Conservation (phyloP, 2,329 filamentous ascomycete species). For the Stagonosporopsis rhizophila region DNA sequence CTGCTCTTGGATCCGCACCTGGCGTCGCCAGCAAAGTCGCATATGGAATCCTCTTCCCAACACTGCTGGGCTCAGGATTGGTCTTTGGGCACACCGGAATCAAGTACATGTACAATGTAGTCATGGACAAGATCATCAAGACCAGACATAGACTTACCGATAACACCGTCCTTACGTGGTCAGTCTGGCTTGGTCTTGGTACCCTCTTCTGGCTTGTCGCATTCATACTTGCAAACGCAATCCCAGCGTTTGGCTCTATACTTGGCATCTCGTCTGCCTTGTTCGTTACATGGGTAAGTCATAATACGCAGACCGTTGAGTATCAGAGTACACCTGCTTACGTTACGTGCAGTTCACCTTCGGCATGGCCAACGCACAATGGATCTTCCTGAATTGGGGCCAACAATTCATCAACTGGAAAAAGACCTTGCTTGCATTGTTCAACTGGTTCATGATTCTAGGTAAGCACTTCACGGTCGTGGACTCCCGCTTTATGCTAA, state of each 20-base stretch:
- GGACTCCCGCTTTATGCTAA: neutral
- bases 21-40: conserved; percentile 65
- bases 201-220: conserved; percentile 64
- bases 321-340: too few relatives aligned
- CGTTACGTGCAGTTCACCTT: conserved; percentile 58
- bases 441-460: conserved; percentile 20
- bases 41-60: conserved; percentile 70
- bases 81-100: conserved; percentile 71
- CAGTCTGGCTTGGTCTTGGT: conserved; percentile 39
- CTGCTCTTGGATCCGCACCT: conserved; percentile 68
- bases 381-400: conserved; percentile 46
- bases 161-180: conserved; percentile 39
- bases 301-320: too few relatives aligned
- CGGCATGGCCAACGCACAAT: conserved; percentile 26
- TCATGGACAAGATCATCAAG: conserved; percentile 52
- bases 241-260: conserved; percentile 71
- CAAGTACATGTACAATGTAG: conserved; percentile 68
- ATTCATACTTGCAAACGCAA: conserved; percentile 70
- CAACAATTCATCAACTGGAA: conserved; percentile 40
- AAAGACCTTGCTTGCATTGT: conserved; percentile 25
- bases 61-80: conserved; percentile 72
- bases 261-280: conserved; percentile 65
- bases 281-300: conserved; percentile 63
- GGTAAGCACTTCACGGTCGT: neutral
- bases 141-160: conserved; percentile 4